Evolutionary conservation across 352 stramenopile species (phyloP).

Genomic region (Phytopythium litorale): DNA sequence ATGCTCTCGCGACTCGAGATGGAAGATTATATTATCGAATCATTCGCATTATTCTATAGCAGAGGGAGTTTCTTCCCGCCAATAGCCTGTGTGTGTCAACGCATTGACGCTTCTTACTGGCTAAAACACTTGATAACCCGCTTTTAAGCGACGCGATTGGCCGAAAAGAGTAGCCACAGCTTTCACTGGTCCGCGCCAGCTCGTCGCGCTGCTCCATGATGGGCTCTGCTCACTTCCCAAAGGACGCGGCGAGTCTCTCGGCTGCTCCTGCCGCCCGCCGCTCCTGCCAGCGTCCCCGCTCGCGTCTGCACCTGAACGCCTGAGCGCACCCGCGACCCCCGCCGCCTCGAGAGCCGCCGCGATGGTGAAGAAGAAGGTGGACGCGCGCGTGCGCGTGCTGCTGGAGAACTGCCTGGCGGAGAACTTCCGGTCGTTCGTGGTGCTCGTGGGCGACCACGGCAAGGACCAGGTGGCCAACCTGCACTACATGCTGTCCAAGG

Average conservation of each 20-base stretch:
- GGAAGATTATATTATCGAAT: neutral
- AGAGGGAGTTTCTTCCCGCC: neutral
- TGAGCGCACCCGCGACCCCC: no score
- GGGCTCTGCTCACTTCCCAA: neutral
- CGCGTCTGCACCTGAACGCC: no score
- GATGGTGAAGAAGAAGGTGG: slow-evolving; percentile 99
- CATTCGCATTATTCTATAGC: neutral
- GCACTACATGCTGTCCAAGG: slow-evolving; percentile 97
- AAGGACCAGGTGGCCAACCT: slow-evolving; percentile 99
- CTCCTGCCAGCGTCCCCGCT: neutral
- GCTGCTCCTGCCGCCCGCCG: no score
- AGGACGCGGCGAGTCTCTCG: neutral
- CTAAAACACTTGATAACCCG: no score
- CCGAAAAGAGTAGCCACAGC: no score
- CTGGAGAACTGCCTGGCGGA: slow-evolving; percentile 97
- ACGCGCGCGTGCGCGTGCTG: slow-evolving; percentile 96
- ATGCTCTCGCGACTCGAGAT: no score
- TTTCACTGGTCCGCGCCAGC: neutral
- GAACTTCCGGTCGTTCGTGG: slow-evolving; percentile 96
- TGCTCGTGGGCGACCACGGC: slow-evolving; percentile 98
- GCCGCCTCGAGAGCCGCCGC: neutral
- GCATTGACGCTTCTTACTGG: no score
- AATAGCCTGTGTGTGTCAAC: no score
- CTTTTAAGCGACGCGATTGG: no score
- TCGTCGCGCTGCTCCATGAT: neutral